A percentile compares a stretch with the other conserved stretches of the same genome.
These are phyloP conservation scores for Cercospora sp. DNA, from an alignment of 2,329 filamentous ascomycete genomes.

Conservation along the genomic window DNA sequence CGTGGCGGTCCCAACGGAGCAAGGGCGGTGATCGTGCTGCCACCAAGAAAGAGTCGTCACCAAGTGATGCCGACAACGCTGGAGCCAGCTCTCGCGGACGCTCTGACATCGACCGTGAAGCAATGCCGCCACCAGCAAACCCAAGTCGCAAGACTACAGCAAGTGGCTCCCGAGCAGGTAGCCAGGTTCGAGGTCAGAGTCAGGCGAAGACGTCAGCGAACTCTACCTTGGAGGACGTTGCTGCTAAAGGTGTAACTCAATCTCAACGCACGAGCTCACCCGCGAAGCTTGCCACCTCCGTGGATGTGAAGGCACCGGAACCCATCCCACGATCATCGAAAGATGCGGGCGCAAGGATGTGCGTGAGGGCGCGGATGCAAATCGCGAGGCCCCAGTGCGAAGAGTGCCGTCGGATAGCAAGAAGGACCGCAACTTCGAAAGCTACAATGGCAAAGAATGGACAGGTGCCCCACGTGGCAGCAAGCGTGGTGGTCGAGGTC, in stretches of 20 bases:
- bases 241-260: conserved; percentile 11
- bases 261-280: conserved; percentile 26
- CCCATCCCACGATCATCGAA: conserved; percentile 23
- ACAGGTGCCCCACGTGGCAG: conserved; percentile 30
- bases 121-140: conserved; percentile 33
- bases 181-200: conserved; percentile 19
- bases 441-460: conserved; percentile 31
- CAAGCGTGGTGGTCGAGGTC: conserved; percentile 39
- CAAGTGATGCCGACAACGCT: conserved; percentile 23
- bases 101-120: conserved; percentile 33
- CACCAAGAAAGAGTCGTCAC: conserved; percentile 19
- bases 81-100: conserved; percentile 21
- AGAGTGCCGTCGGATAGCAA: conserved; percentile 28
- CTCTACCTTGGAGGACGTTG: neutral
- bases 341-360: conserved; percentile 20
- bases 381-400: conserved; percentile 17
- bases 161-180: conserved; percentile 23
- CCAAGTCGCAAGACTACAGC: conserved; percentile 18
- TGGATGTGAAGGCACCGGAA: conserved; percentile 26
- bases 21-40: conserved; percentile 41
- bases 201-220: conserved; percentile 9
- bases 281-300: conserved; percentile 18
- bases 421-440: conserved; percentile 31
- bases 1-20: conserved; percentile 43
- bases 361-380: conserved; percentile 17